Evolutionary conservation across 169 alveolate genomes (phyloP).

Genomic region (Blepharisma undulans): DNA sequence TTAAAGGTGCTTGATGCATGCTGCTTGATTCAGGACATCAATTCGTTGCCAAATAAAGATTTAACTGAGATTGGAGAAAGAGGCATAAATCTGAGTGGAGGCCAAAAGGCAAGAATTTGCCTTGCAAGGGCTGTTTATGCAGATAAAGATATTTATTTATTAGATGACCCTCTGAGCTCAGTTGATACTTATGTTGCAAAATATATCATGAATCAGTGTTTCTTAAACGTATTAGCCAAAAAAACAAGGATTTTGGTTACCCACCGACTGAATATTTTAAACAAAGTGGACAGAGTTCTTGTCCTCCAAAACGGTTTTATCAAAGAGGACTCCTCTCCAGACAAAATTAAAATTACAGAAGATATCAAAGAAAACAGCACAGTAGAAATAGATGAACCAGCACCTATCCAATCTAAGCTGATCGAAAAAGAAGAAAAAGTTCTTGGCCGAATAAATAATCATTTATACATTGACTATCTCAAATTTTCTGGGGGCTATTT

Average conservation of each 20-base stretch:
- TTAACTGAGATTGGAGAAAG: constrained; percentile 62
- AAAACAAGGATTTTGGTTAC: constrained; percentile 85
- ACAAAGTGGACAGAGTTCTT: constrained; percentile 57
- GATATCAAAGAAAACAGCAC: not conserved
- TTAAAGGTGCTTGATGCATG: constrained; percentile 68
- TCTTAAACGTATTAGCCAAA: constrained; percentile 56
- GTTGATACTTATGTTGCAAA: constrained; percentile 81
- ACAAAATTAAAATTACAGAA: not conserved
- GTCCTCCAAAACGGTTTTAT: not conserved
- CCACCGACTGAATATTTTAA: constrained; percentile 70
- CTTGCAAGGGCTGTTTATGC: constrained; percentile 79
- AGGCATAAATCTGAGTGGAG: constrained; percentile 70
- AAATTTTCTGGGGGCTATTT: constrained; percentile 25
- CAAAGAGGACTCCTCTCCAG: not conserved
- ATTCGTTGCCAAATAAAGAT: constrained; percentile 40
- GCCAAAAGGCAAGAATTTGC: constrained; percentile 70
- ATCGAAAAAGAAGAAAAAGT: constrained; percentile 17
- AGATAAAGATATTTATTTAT: constrained; percentile 79
- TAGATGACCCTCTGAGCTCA: constrained; percentile 89
- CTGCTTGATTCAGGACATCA: constrained; percentile 48
- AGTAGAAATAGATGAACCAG: not conserved
- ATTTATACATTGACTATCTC: not conserved
- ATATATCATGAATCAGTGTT: constrained; percentile 75
- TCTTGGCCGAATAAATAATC: not conserved
- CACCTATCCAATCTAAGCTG: not conserved